phyloP scores from a whole-genome alignment of 768 basidiomycete genomes.

The Ephemerocybe angulata region DNA sequence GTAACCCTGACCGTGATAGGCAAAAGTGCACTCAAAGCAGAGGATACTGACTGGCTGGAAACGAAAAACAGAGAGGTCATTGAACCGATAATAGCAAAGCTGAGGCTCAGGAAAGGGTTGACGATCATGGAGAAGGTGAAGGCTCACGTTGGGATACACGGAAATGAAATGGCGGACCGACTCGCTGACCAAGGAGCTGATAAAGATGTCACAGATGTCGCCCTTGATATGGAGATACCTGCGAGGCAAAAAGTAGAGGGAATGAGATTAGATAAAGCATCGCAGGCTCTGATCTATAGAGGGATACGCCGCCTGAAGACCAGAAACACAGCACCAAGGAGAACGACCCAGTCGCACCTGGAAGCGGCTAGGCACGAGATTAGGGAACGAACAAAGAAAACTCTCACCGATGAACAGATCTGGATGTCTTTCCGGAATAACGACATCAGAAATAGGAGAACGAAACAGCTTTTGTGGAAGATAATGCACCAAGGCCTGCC shows the following conservation, averaged over 20 bases:
- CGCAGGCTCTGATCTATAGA: background rate
- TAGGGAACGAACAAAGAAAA: background rate
- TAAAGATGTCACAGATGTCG: too few relatives aligned
- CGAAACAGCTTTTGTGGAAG: conserved; percentile 1
- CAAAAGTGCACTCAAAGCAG: background rate
- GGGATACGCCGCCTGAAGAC: background rate
- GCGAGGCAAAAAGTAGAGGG: background rate
- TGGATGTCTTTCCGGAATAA: background rate
- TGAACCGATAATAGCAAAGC: background rate
- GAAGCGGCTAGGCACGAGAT: background rate
- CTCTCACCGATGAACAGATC: background rate
- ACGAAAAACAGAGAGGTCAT: conserved; percentile 1
- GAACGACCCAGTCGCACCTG: background rate
- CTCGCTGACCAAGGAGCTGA: conserved; percentile 3
- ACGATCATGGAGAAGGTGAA: conserved; percentile 13
- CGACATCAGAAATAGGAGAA: background rate
- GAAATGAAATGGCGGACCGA: conserved; percentile 15
- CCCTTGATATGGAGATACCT: too few relatives aligned
- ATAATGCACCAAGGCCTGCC: background rate
- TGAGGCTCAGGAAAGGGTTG: background rate
- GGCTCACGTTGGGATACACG: conserved; percentile 10
- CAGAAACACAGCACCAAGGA: background rate
- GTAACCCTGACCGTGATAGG: conserved; percentile 13
- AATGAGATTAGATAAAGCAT: background rate
- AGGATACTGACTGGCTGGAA: conserved; percentile 15